Evolutionary conservation across 2,329 filamentous ascomycete species (phyloP).

Genomic region (Ophiognomonia clavigignenti-juglandacearum): DNA sequence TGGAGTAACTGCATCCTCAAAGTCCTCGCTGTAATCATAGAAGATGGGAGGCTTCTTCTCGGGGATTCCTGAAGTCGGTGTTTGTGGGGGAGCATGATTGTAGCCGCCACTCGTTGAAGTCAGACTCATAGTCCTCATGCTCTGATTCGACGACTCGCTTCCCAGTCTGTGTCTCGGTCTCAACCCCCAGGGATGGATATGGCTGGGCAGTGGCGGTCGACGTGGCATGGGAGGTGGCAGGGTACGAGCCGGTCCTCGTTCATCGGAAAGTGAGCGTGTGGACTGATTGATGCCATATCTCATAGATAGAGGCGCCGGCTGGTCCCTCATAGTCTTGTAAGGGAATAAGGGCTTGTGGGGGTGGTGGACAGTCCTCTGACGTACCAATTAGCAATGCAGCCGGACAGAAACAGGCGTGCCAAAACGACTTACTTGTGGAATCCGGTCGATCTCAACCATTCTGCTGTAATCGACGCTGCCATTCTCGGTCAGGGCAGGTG

Average conservation of each 20-base stretch:
- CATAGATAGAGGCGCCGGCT: constrained; percentile 31
- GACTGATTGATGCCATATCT: constrained; percentile 37
- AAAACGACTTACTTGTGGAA: constrained; percentile 36
- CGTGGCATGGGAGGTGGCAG: constrained; percentile 17
- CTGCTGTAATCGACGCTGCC: constrained; percentile 44
- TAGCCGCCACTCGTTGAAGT: constrained; percentile 49
- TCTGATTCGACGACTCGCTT: constrained; percentile 32
- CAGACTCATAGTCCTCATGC: constrained; percentile 40
- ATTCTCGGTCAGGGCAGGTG: constrained; percentile 43
- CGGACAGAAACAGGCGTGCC: neutral
- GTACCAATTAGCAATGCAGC: no score
- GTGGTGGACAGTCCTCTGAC: constrained; percentile 40
- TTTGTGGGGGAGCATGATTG: constrained; percentile 23
- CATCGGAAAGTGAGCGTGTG: constrained; percentile 29
- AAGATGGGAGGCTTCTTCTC: constrained; percentile 34
- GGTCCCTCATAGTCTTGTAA: constrained; percentile 28
- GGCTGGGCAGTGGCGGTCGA: constrained; percentile 29
- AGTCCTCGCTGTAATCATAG: constrained; percentile 50
- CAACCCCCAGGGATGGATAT: constrained; percentile 27
- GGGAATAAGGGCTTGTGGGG: constrained; percentile 34
- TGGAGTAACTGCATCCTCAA: constrained; percentile 28
- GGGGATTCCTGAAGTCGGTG: constrained; percentile 18
- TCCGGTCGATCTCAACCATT: constrained; percentile 45
- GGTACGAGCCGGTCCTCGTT: constrained; percentile 6
- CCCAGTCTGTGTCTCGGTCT: constrained; percentile 28